Evolutionary conservation across 2,329 filamentous ascomycete genomes (phyloP), one percentile per base, ranked within the genome.

Genomic region (Colletotrichum coccodes): DNA sequence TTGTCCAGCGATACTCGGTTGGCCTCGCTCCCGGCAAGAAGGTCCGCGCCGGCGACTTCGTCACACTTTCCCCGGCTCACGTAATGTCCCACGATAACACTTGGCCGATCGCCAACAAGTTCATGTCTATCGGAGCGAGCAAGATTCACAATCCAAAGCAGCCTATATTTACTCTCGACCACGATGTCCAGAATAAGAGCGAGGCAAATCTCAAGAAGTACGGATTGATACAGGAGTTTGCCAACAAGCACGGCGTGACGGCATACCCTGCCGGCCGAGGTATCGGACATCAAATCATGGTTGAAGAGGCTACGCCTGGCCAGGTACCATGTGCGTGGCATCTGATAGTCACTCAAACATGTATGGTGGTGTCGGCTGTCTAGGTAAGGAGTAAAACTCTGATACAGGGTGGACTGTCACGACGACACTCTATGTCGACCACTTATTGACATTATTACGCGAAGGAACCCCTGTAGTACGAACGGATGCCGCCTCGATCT

Each of bases 41-140:
- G 65, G 92, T 97, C 75, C 87, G 86, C 74, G 85, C 88, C 5
- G 94, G 95, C 76, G 94, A 97, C 85, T 98, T 96, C 83, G 90
- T 98, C 67, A 92, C 88, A 0, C 85, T 97, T 21, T 16, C 34
- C 11, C 93, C 93, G 1, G 86, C 87, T 67, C 93, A 91, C 81
- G n/a, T n/a, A n/a, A 95, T 97, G 92, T 94, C 93, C 0, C 95
- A 97, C 81, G 92, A 96, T 79, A 97, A 96, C 77, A 90, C 90
- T 2, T 93, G 88, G 88, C 91, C 93, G 0, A 89, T 96, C 0
- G 89, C 90, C 0, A 70, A 73, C 28, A 97, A 95, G 78, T 95
- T 94, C 80, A 91, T 93, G 87, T 89, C 88, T 3, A 94, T 95
- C 70, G 93, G 93, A 18, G 93, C 93, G 1, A 88, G 91, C 53